Conservation (phyloP, 139 green algal species). For the Coccomyxa sp. region DNA sequence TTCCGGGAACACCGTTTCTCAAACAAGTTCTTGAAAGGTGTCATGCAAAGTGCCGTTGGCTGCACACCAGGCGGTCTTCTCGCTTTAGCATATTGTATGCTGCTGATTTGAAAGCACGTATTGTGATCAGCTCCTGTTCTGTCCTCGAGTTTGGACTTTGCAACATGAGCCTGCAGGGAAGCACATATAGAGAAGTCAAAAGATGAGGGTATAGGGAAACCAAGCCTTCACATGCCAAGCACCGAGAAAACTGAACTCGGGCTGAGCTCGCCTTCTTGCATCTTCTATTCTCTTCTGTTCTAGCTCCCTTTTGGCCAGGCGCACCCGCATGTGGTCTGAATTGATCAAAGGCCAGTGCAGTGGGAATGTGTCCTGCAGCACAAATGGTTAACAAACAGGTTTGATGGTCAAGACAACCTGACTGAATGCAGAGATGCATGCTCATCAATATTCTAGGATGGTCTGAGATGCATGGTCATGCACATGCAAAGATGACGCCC, state of each 20-base stretch:
- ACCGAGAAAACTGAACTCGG: too few species aligned
- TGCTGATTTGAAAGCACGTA: slow-evolving; percentile 53
- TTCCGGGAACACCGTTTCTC: too few species aligned
- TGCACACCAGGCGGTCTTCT: slow-evolving; percentile 12
- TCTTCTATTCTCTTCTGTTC: slow-evolving; percentile 77
- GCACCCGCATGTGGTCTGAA: slow-evolving; percentile 52
- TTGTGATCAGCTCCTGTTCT: slow-evolving; percentile 43
- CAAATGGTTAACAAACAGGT: neutral
- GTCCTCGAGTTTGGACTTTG: slow-evolving; percentile 52
- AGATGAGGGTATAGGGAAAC: too few species aligned
- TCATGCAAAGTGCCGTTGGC: neutral
- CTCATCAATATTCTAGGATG: neutral
- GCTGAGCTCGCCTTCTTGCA: slow-evolving; percentile 13
- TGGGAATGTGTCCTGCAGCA: slow-evolving; percentile 35
- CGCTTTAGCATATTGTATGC: slow-evolving; percentile 23
- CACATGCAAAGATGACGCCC: neutral
- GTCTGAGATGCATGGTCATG: neutral
- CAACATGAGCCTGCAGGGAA: slow-evolving; percentile 16
- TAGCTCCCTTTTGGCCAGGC: slow-evolving; percentile 64
- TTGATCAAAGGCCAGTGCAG: slow-evolving; percentile 82
- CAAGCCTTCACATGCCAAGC: too few species aligned
- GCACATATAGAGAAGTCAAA: neutral
- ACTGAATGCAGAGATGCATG: neutral
- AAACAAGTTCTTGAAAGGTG: neutral
- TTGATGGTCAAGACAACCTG: neutral